Conservation (phyloP, 164 flowering plant species). For the Warburgia ugandensis region DNA sequence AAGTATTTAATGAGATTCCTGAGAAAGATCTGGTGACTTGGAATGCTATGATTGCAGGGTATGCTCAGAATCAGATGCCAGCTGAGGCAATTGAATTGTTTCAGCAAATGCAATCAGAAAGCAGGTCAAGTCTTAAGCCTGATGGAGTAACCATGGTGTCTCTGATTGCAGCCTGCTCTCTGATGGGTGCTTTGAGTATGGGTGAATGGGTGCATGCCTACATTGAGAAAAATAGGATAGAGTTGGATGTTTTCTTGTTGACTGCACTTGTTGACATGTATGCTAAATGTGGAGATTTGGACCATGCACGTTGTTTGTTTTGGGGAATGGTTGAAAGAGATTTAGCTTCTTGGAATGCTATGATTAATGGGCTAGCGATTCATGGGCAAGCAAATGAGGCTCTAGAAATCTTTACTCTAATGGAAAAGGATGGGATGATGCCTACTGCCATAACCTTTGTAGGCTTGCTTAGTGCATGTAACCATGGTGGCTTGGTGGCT, state of each 20-base stretch:
- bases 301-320: slow-evolving; percentile 9
- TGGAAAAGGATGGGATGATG: slow-evolving; percentile 8
- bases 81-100: slow-evolving; percentile 15
- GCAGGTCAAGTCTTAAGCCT: slow-evolving; percentile 4
- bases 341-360: slow-evolving; percentile 17
- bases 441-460: slow-evolving; percentile 13
- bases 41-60: slow-evolving; percentile 20
- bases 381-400: slow-evolving; percentile 15
- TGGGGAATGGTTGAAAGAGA: slow-evolving; percentile 11
- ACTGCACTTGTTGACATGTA: slow-evolving; percentile 68
- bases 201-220: slow-evolving; percentile 19
- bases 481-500: slow-evolving; percentile 15
- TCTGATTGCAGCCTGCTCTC: slow-evolving; percentile 12
- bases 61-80: slow-evolving; percentile 14
- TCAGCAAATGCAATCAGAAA: slow-evolving; percentile 12
- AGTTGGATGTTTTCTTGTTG: slow-evolving; percentile 12
- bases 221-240: slow-evolving; percentile 14
- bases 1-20: slow-evolving; percentile 14
- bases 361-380: slow-evolving; percentile 16
- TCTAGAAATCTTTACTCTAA: slow-evolving; percentile 8
- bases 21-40: slow-evolving; percentile 20
- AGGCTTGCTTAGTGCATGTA: slow-evolving; percentile 17
- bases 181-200: slow-evolving; percentile 16
- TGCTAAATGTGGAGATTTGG: slow-evolving; percentile 59
- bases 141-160: slow-evolving; percentile 16